Evolutionary conservation across 345 rosid species (phyloP).

Genomic region (Acer saccharum): DNA sequence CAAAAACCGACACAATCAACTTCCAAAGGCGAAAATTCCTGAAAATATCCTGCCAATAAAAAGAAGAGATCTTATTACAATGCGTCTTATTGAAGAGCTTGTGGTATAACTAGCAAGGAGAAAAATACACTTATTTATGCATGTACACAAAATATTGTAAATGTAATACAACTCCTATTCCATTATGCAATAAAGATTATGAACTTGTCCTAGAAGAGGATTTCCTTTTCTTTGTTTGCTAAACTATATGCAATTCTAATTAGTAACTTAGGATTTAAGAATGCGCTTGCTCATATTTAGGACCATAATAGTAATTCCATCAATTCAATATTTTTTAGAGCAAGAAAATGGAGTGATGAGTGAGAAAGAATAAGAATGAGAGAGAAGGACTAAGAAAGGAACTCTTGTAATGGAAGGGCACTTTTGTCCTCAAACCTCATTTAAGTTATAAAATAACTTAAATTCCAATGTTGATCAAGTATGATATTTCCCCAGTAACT

Average conservation of each 20-base stretch:
- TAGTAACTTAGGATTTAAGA: background rate
- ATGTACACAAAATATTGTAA: background rate
- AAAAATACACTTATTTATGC: background rate
- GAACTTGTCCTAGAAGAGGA: background rate
- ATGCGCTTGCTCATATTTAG: background rate
- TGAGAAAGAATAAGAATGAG: no score
- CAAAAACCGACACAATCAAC: conserved; percentile 62
- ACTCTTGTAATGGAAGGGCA: no score
- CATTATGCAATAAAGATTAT: background rate
- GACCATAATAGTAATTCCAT: background rate
- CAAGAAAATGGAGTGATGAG: no score
- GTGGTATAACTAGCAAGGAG: background rate
- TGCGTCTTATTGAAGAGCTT: conserved; percentile 2
- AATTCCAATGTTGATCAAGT: no score
- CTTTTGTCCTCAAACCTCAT: no score
- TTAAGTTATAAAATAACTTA: no score
- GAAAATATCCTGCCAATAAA: conserved; percentile 69
- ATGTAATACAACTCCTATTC: background rate
- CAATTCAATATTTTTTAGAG: background rate
- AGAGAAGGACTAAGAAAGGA: no score
- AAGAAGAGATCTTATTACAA: conserved; percentile 5
- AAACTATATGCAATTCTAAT: background rate
- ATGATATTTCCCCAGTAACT: no score
- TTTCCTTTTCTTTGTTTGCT: background rate
- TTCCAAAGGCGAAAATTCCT: conserved; percentile 65